Conservation (phyloP, 2,329 filamentous ascomycete species). For the Delphinella strobiligena region DNA sequence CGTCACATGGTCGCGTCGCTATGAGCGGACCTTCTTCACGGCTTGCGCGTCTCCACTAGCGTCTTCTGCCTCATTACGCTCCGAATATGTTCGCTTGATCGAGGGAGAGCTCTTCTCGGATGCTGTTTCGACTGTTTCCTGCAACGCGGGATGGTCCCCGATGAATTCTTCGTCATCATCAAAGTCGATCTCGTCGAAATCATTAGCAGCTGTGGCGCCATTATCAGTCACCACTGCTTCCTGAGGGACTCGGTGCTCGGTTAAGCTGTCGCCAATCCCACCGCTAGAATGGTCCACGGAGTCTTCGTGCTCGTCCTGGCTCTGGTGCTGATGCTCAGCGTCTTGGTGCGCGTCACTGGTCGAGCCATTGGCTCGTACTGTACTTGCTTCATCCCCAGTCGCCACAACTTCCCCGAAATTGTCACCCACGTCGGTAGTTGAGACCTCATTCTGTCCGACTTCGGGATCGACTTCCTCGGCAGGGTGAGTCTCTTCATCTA, state of each 20-base stretch:
- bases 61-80: slow-evolving; percentile 6
- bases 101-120: slow-evolving; percentile 6
- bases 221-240: not conserved
- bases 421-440: no score
- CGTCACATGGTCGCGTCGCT: no score
- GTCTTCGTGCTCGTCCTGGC: no score
- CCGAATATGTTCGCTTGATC: slow-evolving; percentile 1
- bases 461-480: not conserved
- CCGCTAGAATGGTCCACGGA: no score
- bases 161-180: slow-evolving; percentile 14
- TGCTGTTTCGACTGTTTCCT: not conserved
- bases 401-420: no score
- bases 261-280: no score
- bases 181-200: slow-evolving; percentile 13
- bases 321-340: no score
- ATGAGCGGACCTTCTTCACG: slow-evolving; percentile 9
- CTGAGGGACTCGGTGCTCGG: no score
- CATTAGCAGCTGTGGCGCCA: not conserved
- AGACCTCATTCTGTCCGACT: no score
- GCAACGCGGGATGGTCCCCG: slow-evolving; percentile 9
- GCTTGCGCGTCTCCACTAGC: slow-evolving; percentile 7
- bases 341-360: no score
- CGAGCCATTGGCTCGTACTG: no score
- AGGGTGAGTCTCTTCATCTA: slow-evolving; percentile 3
- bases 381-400: no score